Percentiles rank a stretch among this genome's conserved stretches.
Conservation (phyloP, 1,284 basidiomycete genomes). For the Chalciporus piperatoides region DNA sequence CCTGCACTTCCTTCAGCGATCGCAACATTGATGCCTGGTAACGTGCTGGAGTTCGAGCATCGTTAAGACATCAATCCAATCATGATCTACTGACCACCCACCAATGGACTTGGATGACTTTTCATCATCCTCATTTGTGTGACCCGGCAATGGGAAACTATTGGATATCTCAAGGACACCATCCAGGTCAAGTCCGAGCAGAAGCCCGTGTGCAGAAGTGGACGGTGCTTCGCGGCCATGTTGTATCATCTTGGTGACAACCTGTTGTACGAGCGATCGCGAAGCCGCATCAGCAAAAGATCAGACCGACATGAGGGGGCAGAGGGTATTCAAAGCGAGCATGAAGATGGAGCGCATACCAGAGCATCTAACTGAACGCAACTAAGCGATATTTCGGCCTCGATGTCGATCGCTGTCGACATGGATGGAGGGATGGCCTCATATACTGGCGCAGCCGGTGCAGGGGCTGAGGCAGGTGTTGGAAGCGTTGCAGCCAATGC, state of each 20-base stretch:
- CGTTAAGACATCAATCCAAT: conserved; percentile 2
- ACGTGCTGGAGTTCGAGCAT: conserved; percentile 46
- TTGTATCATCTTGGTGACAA: conserved; percentile 91
- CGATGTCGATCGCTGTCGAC: conserved; percentile 87
- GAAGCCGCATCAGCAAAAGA: conserved; percentile 15
- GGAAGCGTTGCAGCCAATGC: conserved; percentile 82
- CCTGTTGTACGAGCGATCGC: conserved; percentile 45
- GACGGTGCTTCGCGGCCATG: conserved; percentile 68
- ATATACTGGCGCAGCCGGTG: conserved; percentile 61
- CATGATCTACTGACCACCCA: conserved; percentile 36
- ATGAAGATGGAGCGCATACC: conserved; percentile 46
- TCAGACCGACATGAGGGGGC: neutral
- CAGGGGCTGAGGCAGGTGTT: conserved; percentile 53
- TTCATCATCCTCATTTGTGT: conserved; percentile 67
- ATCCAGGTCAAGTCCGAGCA: conserved; percentile 90
- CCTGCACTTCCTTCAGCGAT: conserved; percentile 87
- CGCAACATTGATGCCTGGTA: conserved; percentile 87
- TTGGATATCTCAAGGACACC: conserved; percentile 91
- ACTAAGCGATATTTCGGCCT: conserved; percentile 78
- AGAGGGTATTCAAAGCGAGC: conserved; percentile 6
- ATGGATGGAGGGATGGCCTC: conserved; percentile 85
- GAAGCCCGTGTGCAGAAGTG: conserved; percentile 73
- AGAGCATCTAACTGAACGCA: conserved; percentile 81
- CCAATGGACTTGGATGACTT: conserved; percentile 70
- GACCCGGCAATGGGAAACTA: conserved; percentile 82